These are phyloP conservation scores for Rhizomucor miehei DNA, from an alignment of 371 early-diverging fungal species.

Conservation along the genomic window DNA sequence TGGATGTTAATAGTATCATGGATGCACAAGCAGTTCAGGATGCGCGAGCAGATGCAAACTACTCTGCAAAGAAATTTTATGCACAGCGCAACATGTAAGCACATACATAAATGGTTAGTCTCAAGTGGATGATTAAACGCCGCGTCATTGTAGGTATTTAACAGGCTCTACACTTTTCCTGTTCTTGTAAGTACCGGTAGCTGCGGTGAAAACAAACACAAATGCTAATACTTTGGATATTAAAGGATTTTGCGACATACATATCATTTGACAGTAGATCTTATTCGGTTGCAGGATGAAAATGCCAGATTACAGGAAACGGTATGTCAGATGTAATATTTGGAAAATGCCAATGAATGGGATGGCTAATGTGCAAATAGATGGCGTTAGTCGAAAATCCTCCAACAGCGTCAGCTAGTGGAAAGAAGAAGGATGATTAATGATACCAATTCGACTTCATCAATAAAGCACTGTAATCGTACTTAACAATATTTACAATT, in stretches of 20 bases:
- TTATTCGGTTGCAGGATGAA: conserved; percentile 11
- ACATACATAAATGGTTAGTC: neutral
- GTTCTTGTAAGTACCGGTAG: conserved; percentile 6
- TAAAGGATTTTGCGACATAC: conserved; percentile 9
- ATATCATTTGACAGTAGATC: conserved; percentile 12
- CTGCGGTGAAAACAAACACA: neutral
- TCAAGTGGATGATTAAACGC: neutral
- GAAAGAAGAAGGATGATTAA: no score
- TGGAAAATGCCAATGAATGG: no score
- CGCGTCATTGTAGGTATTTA: conserved; percentile 3
- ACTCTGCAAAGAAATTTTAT: conserved; percentile 14
- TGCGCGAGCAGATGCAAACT: conserved; percentile 7
- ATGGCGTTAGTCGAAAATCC: no score
- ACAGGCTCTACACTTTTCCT: conserved; percentile 15
- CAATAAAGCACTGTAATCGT: no score
- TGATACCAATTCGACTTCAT: no score
- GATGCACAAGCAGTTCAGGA: conserved; percentile 10
- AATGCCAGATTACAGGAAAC: neutral
- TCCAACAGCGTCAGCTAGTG: no score
- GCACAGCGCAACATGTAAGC: conserved; percentile 15
- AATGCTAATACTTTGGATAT: neutral
- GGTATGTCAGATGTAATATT: no score
- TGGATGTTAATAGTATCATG: conserved; percentile 1
- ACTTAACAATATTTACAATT: no score
- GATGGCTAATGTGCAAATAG: no score